These are phyloP conservation scores for Aspergillus sclerotialis DNA, from an alignment of 2,329 filamentous ascomycete species.

Conservation along the genomic window DNA sequence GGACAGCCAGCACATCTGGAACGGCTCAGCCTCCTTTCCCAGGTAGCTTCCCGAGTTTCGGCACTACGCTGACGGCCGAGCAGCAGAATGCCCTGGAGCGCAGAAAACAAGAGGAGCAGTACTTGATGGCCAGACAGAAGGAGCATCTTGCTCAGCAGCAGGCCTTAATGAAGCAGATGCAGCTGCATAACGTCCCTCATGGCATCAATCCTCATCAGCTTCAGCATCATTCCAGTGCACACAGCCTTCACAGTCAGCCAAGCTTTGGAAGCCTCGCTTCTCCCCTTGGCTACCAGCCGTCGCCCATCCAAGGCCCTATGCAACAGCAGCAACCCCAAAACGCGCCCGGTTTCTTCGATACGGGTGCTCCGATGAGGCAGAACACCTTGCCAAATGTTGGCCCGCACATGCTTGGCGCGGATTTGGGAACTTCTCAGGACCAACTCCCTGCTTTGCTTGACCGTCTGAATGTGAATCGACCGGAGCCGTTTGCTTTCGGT, in stretches of 20 bases:
- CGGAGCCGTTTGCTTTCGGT: conserved; percentile 43
- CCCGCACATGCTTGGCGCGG: conserved; percentile 38
- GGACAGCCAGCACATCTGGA: conserved; percentile 48
- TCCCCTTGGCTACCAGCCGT: conserved; percentile 63
- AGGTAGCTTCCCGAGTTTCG: conserved; percentile 90
- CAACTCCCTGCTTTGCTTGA: conserved; percentile 60
- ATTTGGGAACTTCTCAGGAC: conserved; percentile 58
- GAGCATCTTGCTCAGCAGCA: conserved; percentile 88
- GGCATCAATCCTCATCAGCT: conserved; percentile 55
- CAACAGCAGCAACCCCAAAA: conserved; percentile 49
- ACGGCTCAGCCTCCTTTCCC: conserved; percentile 81
- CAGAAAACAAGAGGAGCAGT: conserved; percentile 96
- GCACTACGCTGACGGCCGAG: conserved; percentile 90
- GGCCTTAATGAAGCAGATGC: conserved; percentile 66
- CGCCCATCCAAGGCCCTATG: conserved; percentile 53
- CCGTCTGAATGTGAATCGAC: conserved; percentile 55
- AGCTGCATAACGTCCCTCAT: conserved; percentile 50
- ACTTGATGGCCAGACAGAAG: conserved; percentile 90
- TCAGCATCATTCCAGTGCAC: conserved; percentile 90
- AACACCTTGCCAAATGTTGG: conserved; percentile 32
- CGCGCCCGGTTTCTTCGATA: conserved; percentile 66
- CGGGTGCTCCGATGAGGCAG: conserved; percentile 34
- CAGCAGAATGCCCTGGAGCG: conserved; percentile 97
- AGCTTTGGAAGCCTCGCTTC: conserved; percentile 93
- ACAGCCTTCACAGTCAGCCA: conserved; percentile 93